Evolutionary conservation across 164 flowering plant species (phyloP).

Genomic region (Hamamelis virginiana): DNA sequence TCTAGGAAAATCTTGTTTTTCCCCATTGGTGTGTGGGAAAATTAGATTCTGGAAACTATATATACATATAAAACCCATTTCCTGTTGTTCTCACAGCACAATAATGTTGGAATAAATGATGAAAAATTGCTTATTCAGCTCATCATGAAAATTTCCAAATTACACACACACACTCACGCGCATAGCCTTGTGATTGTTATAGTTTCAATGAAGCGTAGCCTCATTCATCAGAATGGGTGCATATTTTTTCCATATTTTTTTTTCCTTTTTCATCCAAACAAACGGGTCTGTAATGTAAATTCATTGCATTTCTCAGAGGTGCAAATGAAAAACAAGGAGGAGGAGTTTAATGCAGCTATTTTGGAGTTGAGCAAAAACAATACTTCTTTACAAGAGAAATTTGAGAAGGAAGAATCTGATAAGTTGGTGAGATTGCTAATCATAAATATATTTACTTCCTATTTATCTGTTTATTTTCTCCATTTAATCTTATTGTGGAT

Average conservation of each 20-base stretch:
- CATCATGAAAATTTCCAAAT: too few relatives aligned
- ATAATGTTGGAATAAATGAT: too few relatives aligned
- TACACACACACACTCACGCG: too few relatives aligned
- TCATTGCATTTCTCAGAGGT: slow-evolving; percentile 35
- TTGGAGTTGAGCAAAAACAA: slow-evolving; percentile 42
- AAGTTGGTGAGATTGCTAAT: slow-evolving; percentile 50
- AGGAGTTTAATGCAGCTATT: slow-evolving; percentile 51
- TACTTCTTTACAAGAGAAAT: slow-evolving; percentile 44
- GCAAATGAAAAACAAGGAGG: slow-evolving; percentile 52
- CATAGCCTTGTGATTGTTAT: too few relatives aligned
- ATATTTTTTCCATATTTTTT: not conserved
- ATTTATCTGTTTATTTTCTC: not conserved
- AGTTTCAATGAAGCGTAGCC: too few relatives aligned
- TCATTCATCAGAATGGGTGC: not conserved
- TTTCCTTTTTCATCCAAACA: not conserved
- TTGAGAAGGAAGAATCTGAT: slow-evolving; percentile 57
- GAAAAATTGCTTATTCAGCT: too few relatives aligned
- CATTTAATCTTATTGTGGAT: not conserved
- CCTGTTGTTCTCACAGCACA: too few relatives aligned
- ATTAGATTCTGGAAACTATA: too few relatives aligned
- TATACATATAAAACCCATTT: too few relatives aligned
- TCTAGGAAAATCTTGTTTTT: too few relatives aligned
- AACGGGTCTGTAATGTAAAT: not conserved
- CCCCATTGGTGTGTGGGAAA: too few relatives aligned
- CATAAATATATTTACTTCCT: not conserved